Evolutionary conservation across 2,329 filamentous ascomycete species (phyloP).

Genomic region (Seiridium unicorne): DNA sequence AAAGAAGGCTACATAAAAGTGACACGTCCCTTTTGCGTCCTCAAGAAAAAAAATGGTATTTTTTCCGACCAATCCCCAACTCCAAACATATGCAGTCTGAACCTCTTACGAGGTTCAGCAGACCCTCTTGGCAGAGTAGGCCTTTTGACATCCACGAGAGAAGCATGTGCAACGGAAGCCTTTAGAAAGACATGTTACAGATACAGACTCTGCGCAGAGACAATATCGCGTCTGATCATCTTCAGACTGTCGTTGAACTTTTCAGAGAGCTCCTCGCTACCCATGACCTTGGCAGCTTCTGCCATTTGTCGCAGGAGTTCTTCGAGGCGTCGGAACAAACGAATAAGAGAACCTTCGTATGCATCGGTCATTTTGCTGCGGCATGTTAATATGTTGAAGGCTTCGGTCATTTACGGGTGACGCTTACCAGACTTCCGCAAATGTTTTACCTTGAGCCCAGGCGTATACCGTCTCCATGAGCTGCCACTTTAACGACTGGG

Average conservation of each 20-base stretch:
- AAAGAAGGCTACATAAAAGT: neutral
- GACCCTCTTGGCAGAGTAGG: neutral
- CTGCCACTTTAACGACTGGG: constrained; percentile 86
- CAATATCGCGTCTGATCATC: constrained; percentile 90
- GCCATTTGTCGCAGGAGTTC: constrained; percentile 94
- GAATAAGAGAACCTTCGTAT: constrained; percentile 94
- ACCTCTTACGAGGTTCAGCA: constrained; percentile 1
- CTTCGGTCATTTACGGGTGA: neutral
- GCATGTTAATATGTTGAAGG: constrained; percentile 19
- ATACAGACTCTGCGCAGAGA: constrained; percentile 91
- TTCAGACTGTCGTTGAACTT: constrained; percentile 87
- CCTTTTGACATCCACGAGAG: neutral
- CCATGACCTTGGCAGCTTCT: constrained; percentile 96
- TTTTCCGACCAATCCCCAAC: constrained; percentile 1
- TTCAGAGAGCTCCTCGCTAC: constrained; percentile 85
- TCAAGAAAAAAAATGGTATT: constrained; percentile 7
- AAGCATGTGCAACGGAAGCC: neutral
- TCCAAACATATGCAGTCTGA: constrained; percentile 6
- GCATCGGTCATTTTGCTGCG: constrained; percentile 96
- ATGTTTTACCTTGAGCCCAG: constrained; percentile 88
- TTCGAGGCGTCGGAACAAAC: constrained; percentile 91
- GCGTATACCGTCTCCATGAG: constrained; percentile 94
- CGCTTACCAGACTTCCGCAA: constrained; percentile 86
- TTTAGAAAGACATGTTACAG: constrained; percentile 49
- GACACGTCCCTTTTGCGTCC: neutral